Evolutionary conservation across 192 early-diverging fungal species (phyloP), one percentile per base, ranked within the genome.

Genomic region (Coemansia sp.): DNA sequence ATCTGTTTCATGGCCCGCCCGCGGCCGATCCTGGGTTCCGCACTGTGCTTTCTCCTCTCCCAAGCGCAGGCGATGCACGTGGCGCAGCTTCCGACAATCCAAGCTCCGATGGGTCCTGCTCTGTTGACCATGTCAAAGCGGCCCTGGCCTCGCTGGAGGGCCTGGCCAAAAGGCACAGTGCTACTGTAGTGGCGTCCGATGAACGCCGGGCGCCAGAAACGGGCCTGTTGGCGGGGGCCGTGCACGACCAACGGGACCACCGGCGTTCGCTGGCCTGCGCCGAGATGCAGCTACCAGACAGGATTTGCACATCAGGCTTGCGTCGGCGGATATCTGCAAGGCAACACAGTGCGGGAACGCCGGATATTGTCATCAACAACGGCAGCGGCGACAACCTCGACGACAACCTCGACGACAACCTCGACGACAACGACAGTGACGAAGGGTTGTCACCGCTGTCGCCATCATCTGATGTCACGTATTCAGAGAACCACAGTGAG

Each of bases 261-360:
- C 12, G 40, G 16, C n/a, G n/a, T n/a, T n/a, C n/a, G n/a, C n/a
- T n/a, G n/a, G n/a, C n/a, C 13, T 11, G 26, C 21, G 46, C 21
- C 8, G 23, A 16, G 3, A 17, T 17, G 40, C 28, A 30, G 51
- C 40, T 35, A 16, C 23, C 21, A 17, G 22, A 20, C 17, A 43
- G 23, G 9, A 34, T 43, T 16, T 17, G 41, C 39, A 25, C 51
- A 14, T 51, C 51, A 0, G 67, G 67, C n/a, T 39, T 71, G 56
- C 55, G 67, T 9, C 60, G 52, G 22, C 60, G 67, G 33, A 38
- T 57, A 46, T 34, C 60, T n/a, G 47, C 19, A 16, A 43, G 30
- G 22, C 46, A 48, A 41, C 60, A 52, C 44, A 48, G 64, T n/a
- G 23, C 39, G 14, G 59, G 41, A 4, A 71, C 60, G 7, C 67